A percentile compares a stretch with the other conserved stretches of the same genome.
Conservation (phyloP, 257 asterid genomes). For the Nicotiana otophora region DNA sequence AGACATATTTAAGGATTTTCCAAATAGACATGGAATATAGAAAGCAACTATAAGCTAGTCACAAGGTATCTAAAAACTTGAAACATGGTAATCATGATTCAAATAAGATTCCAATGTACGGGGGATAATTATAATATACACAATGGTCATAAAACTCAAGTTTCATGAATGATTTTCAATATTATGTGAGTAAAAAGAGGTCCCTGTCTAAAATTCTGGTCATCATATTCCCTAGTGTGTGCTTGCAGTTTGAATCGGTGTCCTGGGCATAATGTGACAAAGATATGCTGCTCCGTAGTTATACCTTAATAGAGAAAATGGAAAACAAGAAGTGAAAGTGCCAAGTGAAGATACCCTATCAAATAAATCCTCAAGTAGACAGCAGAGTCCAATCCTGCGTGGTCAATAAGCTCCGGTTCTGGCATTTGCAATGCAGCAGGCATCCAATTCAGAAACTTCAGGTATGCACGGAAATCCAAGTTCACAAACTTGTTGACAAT, state of each 20-base stretch:
- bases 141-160: not conserved
- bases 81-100: not conserved
- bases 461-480: constrained; percentile 70
- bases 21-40: not conserved
- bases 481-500: constrained; percentile 65
- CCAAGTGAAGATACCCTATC: constrained; percentile 53
- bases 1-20: not conserved
- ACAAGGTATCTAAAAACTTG: not conserved
- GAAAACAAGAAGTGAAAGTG: not conserved
- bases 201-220: not conserved
- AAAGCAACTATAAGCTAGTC: not conserved
- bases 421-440: constrained; percentile 93
- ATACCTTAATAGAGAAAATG: not conserved
- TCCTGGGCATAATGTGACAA: not conserved
- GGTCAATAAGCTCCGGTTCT: constrained; percentile 86
- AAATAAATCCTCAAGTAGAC: constrained; percentile 85
- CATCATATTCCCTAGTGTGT: not conserved
- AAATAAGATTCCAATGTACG: not conserved
- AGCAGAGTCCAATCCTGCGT: constrained; percentile 94
- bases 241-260: not conserved
- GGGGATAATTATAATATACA: not conserved
- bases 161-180: not conserved
- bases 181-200: not conserved
- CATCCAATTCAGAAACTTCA: constrained; percentile 83
- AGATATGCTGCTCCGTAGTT: not conserved